A percentile compares a stretch with the other conserved stretches of the same genome.
Conservation (phyloP, 2,329 filamentous ascomycete genomes). For the Diaporthe australafricana region DNA sequence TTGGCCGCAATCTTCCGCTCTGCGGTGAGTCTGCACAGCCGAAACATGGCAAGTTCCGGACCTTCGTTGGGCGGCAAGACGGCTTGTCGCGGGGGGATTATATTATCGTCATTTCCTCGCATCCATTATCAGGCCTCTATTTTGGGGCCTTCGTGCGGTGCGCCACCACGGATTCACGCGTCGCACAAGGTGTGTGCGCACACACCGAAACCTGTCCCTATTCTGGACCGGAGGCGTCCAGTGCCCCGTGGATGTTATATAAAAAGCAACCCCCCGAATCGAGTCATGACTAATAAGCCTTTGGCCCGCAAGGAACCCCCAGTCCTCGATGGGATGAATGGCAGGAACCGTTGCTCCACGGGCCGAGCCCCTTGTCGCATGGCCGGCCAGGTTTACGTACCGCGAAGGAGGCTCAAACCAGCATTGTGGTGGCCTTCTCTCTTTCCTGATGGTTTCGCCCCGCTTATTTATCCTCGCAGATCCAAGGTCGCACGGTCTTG, state of each 20-base stretch:
- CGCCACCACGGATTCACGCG: not conserved
- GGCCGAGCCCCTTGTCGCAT: conserved; percentile 3
- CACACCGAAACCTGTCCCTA: not conserved
- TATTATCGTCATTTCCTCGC: not conserved
- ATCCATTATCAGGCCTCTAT: not conserved
- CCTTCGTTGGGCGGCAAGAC: not conserved
- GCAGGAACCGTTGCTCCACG: not conserved
- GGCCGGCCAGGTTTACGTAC: not conserved
- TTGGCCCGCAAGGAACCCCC: not conserved
- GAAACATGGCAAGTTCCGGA: not conserved
- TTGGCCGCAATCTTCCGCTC: not conserved
- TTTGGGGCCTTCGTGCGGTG: not conserved
- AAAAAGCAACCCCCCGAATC: not conserved
- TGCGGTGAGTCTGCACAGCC: not conserved
- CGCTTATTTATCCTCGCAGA: conserved; percentile 11
- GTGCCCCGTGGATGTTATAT: not conserved
- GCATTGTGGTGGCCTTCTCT: not conserved
- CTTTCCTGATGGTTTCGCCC: not conserved
- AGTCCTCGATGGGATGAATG: no score
- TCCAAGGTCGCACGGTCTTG: conserved; percentile 6
- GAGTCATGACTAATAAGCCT: conserved; percentile 23
- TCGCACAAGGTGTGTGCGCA: not conserved
- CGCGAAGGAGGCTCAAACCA: not conserved
- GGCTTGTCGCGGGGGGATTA: not conserved
- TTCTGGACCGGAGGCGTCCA: not conserved